These are phyloP conservation scores for Chrysosporium queenslandicum DNA, from an alignment of 2,329 filamentous ascomycete genomes.

Conservation along the genomic window DNA sequence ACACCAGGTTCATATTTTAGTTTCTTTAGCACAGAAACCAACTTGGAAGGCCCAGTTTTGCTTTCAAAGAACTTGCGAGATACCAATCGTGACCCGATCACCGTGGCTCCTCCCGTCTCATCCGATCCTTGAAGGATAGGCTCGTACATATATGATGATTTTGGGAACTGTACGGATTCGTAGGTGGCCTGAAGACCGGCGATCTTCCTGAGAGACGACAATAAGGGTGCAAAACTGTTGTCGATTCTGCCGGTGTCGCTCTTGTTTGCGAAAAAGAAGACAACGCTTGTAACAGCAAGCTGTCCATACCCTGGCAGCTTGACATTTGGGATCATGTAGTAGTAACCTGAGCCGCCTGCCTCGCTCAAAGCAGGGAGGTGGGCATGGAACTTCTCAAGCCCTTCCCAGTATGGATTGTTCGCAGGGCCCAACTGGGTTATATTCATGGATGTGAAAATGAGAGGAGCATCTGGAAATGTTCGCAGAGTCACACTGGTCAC, in stretches of 20 bases:
- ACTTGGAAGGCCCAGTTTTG: slow-evolving; percentile 8
- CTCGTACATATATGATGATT: background rate
- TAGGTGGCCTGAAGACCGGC: slow-evolving; percentile 5
- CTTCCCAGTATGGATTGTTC: slow-evolving; percentile 13
- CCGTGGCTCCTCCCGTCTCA: background rate
- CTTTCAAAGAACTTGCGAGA: slow-evolving; percentile 10
- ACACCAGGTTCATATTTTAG: slow-evolving; percentile 22
- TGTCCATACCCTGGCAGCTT: background rate
- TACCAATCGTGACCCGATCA: slow-evolving; percentile 13
- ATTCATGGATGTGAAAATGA: slow-evolving; percentile 12
- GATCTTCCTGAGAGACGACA: slow-evolving; percentile 5
- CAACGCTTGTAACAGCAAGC: background rate
- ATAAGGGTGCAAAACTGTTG: slow-evolving; percentile 9
- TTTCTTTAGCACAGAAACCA: slow-evolving; percentile 7
- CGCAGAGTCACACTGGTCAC: slow-evolving; percentile 48
- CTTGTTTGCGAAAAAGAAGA: slow-evolving; percentile 11
- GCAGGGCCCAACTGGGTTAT: slow-evolving; percentile 12
- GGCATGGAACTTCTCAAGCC: slow-evolving; percentile 15
- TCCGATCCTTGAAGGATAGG: background rate
- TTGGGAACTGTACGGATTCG: background rate
- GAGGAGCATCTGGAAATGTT: slow-evolving; percentile 21
- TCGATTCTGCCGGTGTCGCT: slow-evolving; percentile 3
- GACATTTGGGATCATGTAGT: slow-evolving; percentile 14
- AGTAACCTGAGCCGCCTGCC: slow-evolving; percentile 16
- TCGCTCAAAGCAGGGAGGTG: slow-evolving; percentile 14